Evolutionary conservation across 1,284 basidiomycete species (phyloP), one percentile per base, ranked within the genome.

Genomic region (Coriolopsis trogii): DNA sequence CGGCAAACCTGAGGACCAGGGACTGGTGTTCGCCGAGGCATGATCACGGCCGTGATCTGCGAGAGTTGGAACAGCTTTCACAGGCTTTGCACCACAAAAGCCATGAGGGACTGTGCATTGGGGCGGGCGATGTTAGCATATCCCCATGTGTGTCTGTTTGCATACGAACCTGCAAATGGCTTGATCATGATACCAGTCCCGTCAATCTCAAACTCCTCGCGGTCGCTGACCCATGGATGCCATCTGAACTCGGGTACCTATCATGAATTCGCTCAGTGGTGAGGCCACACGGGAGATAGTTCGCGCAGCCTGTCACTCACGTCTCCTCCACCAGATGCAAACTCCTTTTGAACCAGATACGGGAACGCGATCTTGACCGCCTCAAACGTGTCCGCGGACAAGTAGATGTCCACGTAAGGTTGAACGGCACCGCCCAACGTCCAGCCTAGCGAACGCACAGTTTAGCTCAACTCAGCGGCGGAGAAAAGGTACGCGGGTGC

Each of bases 161-260:
- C 15, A 26, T 13, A 64, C 77, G 56, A 54, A 84, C 86, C 87
- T 60, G 74, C 73, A 59, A 92, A 82, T 4, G 90, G 89, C 5
- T 79, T 84, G 21, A 92, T 70, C 28, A 68, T 65, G 49, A 91
- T 76, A 9, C 81, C 85, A 4, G 82, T 86, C 48, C 80, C 76
- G 49, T 73, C 76, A 26, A 92, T 78, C 49, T 87, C 78, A 58
- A 91, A 89, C 2, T 83, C 75, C 23, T 79, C 70, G 36, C 74
- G 74, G 51, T 89, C 81, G 37, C 81, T 75, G 59, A 92, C 84
- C 46, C 90, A 82, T 20, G 49, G 51, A 61, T 91, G 89, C 86
- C 87, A 93, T 60, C 80, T 79, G 65, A 91, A 90, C 55, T 85
- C 81, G 4, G 88, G 87, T 23, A 91, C 82, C 87, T 91, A 56